Evolutionary conservation across 2,329 filamentous ascomycete species (phyloP), one percentile per base, ranked within the genome.

Genomic region (Hypoxylon sp.): DNA sequence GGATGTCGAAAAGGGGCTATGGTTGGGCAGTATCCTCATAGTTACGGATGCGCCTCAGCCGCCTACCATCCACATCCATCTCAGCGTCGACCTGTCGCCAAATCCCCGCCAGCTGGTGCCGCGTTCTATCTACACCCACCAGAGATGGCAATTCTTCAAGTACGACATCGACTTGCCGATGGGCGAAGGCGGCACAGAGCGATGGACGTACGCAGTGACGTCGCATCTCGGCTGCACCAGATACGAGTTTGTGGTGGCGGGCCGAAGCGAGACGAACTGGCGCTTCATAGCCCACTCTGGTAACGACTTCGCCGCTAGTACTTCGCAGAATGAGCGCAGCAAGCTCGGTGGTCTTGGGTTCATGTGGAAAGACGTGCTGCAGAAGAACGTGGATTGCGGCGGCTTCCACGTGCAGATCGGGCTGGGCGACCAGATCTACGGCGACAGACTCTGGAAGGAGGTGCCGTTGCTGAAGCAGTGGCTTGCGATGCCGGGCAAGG

Each of bases 311-410:
- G 90, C 92, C 0, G 82, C 96, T 23, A 89, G 90, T 63, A 95
- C 96, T 1, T 92, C 88, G 61, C 88, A 92, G 51, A 92, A 89
- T 60, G 95, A 99, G 67, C 85, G 94, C 38, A 86, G 88, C 26
- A 91, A 89, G 67, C 83, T 98, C 1, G 95, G 95, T 24, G 95
- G 95, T 1, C 84, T 96, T 1, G 91, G 93, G 0, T 91, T 95
- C 71, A 96, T 99, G 94, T 99, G 95, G 95, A 98, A 97, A 70
- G 95, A 99, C 69, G 93, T 99, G 23, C 82, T 99, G 71, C 92
- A 97, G 76, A 97, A 97, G 81, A 96, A 99, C 69, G 87, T 93
- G 23, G 95, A 99, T 68, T 97, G 93, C 67, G 92, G 93, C 52
- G 95, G 95, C 1, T 99, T 98, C 74, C 95, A 99, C 70, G 88